Base-by-base conservation (phyloP, 148 eudicot genomes). In the Oxyria digyna region DNA sequence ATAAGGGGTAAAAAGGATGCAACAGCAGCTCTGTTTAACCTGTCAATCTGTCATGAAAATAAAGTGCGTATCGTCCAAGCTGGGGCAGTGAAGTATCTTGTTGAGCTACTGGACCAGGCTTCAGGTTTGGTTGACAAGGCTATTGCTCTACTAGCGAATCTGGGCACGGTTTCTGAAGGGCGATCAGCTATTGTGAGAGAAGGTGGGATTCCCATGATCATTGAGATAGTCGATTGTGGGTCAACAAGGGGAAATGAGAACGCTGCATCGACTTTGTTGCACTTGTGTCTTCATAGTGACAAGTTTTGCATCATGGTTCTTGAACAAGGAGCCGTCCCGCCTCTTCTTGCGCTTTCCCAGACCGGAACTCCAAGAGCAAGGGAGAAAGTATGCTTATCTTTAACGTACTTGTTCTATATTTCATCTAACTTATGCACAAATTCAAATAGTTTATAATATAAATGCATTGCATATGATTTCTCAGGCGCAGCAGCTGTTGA, bases 241-340 rank as follows among this genome's bases (percentile, higher is more conserved):
- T 91, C 99, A 38, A 82, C 76, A 68, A 79, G 99, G 65, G 99
- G 97, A 67, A 95, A 88, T 82, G 99, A 95, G 75, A 95, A 95
- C 77, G 96, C 94, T 40, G 93, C 99, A 27, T 82, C 96, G 5
- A 70, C 89, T 54, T 71, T 95, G 67, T 77, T 95, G 75, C 97
- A 95, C 69, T 46, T 95, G 71, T 91, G 99, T 76, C 84, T 91
- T 8, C 78, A 85, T 74, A 91, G 81, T 74, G 63, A 78, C 67
- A 88, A 88, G 74, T 80, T 76, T 74, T 91, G 99, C 78, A 80
- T 82, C 31, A 74, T 86, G 77, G 93, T 95, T 74, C 80, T 95
- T 68, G 93, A 95, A 76, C 97, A 95, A 87, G 99, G 99, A 38
- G 99, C 96, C 18, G 91, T 95, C 67, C 99, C 99, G 18, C 97